phyloP scores from a whole-genome alignment of 139 green algal species.

The Chlamydomonas sp. region DNA sequence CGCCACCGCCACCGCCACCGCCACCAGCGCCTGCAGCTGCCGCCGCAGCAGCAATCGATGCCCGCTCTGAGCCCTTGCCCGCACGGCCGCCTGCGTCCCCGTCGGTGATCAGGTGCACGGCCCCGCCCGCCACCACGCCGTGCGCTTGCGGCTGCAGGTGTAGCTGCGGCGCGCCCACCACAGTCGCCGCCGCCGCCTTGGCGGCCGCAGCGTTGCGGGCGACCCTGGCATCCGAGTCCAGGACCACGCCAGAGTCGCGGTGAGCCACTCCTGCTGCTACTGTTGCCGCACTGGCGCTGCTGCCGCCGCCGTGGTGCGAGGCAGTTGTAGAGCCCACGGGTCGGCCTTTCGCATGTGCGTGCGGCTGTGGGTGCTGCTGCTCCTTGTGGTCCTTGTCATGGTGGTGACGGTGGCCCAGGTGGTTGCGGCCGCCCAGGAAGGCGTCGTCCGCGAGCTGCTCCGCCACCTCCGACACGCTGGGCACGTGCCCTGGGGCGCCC shows the following conservation, averaged over 20 bases:
- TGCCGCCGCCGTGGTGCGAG: neutral
- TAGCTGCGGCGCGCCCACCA: neutral
- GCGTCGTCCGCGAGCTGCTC: no score
- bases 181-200: neutral
- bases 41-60: neutral
- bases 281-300: neutral
- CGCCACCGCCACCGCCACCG: conserved; percentile 44
- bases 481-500: no score
- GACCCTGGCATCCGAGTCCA: neutral
- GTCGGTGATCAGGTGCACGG: neutral
- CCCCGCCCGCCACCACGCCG: neutral
- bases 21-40: conserved; percentile 35
- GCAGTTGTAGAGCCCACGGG: no score
- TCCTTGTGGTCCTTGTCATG: no score
- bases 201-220: neutral
- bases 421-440: no score
- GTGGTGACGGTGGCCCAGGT: no score
- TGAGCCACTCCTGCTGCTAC: no score
- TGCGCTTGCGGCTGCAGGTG: conserved; percentile 2
- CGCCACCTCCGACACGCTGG: no score
- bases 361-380: no score
- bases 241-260: no score
- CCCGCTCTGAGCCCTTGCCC: neutral
- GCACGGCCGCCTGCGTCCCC: neutral
- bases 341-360: no score